Conservation (phyloP, 2,329 filamentous ascomycete species). For the Botryosphaeria dothidea region DNA sequence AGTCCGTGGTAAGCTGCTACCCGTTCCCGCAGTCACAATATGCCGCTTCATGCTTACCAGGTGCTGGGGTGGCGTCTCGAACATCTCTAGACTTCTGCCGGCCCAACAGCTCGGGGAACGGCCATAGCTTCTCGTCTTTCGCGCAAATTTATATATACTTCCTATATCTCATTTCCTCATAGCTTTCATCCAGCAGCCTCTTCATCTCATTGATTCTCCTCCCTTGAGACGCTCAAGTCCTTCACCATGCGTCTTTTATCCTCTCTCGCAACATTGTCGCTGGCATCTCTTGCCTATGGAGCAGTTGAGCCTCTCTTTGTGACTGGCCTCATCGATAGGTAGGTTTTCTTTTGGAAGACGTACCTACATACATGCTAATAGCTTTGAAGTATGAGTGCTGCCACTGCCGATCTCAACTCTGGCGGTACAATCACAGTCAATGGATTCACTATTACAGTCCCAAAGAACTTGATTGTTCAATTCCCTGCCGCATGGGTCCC, state of each 20-base stretch:
- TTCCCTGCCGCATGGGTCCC: slow-evolving; percentile 51
- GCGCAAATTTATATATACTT: neutral
- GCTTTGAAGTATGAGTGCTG: neutral
- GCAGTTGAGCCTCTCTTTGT: slow-evolving; percentile 26
- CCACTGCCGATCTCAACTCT: slow-evolving; percentile 40
- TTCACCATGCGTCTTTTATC: neutral
- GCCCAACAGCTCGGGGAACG: neutral
- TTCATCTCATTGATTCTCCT: neutral
- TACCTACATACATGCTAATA: neutral
- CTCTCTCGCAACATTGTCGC: neutral
- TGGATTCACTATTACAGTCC: slow-evolving; percentile 48
- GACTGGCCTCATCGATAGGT: slow-evolving; percentile 32
- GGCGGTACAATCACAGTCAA: slow-evolving; percentile 50
- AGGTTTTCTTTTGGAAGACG: slow-evolving; percentile 7
- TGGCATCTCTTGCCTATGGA: neutral
- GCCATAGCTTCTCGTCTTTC: neutral
- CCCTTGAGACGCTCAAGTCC: neutral
- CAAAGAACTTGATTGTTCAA: slow-evolving; percentile 52
- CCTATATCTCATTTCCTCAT: neutral
- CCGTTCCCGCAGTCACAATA: neutral
- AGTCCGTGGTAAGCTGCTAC: neutral
- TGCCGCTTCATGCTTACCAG: neutral
- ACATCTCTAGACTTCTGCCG: neutral
- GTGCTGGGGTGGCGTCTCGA: neutral
- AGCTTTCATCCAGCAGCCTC: neutral